A percentile compares a stretch with the other conserved stretches of the same genome.
These are phyloP conservation scores for Rhexocercosporidium sp. DNA, from an alignment of 2,329 filamentous ascomycete species.

Conservation along the genomic window DNA sequence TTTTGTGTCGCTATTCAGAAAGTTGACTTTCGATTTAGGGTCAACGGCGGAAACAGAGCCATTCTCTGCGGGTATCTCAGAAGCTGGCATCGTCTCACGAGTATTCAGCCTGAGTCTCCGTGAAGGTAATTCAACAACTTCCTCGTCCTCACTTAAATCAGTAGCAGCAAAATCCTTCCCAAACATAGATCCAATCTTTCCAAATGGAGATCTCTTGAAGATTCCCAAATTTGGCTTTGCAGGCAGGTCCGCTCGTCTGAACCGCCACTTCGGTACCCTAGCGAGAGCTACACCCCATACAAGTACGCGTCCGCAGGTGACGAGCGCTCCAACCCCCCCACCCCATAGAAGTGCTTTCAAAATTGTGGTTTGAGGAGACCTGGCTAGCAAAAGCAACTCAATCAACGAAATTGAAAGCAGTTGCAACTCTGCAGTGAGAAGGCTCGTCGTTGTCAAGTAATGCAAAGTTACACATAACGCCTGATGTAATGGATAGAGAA, in stretches of 20 bases:
- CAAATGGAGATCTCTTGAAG: slow-evolving; percentile 26
- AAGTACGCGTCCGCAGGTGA: slow-evolving; percentile 75
- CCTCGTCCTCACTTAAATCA: slow-evolving; percentile 36
- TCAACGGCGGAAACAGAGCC: slow-evolving; percentile 35
- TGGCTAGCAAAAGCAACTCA: slow-evolving; percentile 77
- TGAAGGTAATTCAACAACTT: slow-evolving; percentile 7
- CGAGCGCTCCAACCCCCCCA: slow-evolving; percentile 77
- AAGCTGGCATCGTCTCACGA: slow-evolving; percentile 18
- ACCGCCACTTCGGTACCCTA: slow-evolving; percentile 89
- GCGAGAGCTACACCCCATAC: slow-evolving; percentile 85
- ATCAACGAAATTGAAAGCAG: slow-evolving; percentile 83
- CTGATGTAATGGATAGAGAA: slow-evolving; percentile 85
- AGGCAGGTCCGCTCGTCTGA: slow-evolving; percentile 58
- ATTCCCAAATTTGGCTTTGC: slow-evolving; percentile 17
- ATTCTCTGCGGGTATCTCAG: slow-evolving; percentile 23
- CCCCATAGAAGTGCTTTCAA: slow-evolving; percentile 85
- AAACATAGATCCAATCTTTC: slow-evolving; percentile 28
- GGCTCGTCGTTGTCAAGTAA: slow-evolving; percentile 85
- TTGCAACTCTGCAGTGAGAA: slow-evolving; percentile 86
- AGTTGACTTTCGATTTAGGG: slow-evolving; percentile 22
- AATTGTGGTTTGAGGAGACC: slow-evolving; percentile 82
- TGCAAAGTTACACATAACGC: slow-evolving; percentile 75
- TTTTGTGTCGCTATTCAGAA: slow-evolving; percentile 20
- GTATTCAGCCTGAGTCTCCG: slow-evolving; percentile 30
- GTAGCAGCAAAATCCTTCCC: slow-evolving; percentile 25